These are phyloP conservation scores for Litsea cubeba DNA, from an alignment of 164 flowering plant genomes.

Conservation along the genomic window DNA sequence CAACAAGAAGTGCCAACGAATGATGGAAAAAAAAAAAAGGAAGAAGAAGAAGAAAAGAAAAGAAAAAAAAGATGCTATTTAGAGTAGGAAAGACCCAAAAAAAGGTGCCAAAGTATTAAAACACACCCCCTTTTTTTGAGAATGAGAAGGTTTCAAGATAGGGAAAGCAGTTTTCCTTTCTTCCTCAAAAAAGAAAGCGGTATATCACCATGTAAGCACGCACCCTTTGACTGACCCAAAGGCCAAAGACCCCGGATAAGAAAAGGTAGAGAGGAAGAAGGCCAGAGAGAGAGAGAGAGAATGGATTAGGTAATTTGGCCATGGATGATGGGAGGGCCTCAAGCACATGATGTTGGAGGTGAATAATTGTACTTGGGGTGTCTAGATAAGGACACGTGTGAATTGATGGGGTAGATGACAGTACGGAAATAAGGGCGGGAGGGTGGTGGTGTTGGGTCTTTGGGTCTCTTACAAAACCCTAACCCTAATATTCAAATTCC, in stretches of 20 bases:
- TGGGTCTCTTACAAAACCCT: background rate
- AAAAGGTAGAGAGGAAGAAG: background rate
- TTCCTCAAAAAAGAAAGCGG: background rate
- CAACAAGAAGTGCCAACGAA: too few relatives aligned
- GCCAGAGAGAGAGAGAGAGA: background rate
- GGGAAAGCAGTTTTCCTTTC: background rate
- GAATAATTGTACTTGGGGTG: slow-evolving; percentile 1
- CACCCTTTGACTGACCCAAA: background rate
- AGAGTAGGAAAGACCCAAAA: too few relatives aligned
- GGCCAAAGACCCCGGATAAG: background rate
- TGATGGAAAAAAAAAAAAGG: too few relatives aligned
- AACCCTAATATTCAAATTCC: background rate
- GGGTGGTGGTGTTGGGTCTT: background rate
- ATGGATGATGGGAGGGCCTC: background rate
- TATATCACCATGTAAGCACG: background rate
- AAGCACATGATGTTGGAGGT: background rate
- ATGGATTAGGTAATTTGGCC: background rate
- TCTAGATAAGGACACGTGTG: background rate
- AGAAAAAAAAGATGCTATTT: too few relatives aligned
- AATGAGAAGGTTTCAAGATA: background rate
- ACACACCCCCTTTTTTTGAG: background rate
- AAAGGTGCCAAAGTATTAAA: too few relatives aligned
- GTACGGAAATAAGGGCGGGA: background rate
- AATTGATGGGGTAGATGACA: background rate
- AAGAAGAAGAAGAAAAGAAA: too few relatives aligned